phyloP scores from a whole-genome alignment of 495 filamentous ascomycete species.

The Xylaria longipes region DNA sequence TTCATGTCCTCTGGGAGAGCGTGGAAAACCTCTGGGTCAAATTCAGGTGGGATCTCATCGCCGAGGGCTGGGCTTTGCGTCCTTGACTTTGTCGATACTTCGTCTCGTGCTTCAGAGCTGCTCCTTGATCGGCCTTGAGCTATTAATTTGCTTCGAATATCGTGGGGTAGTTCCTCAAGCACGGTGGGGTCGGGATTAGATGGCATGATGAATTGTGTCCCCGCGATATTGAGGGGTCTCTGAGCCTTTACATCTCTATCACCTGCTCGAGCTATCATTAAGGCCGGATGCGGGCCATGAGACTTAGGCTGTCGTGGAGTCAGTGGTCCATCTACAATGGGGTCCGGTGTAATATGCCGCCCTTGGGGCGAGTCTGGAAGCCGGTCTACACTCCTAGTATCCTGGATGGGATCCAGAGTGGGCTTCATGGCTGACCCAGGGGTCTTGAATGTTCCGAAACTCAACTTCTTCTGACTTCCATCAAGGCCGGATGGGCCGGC shows the following conservation, averaged over 20 bases:
- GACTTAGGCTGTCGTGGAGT: constrained; percentile 71
- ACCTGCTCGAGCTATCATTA: constrained; percentile 58
- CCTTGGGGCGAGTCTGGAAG: constrained; percentile 52
- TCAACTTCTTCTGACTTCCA: constrained; percentile 69
- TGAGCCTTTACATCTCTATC: constrained; percentile 63
- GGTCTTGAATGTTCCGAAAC: constrained; percentile 34
- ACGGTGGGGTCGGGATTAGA: constrained; percentile 77
- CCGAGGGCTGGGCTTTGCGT: constrained; percentile 49
- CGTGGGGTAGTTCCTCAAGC: constrained; percentile 75
- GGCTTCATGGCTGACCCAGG: constrained; percentile 39
- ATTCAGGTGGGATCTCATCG: constrained; percentile 53
- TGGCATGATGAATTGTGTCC: constrained; percentile 89
- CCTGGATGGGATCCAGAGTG: constrained; percentile 35
- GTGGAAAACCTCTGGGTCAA: constrained; percentile 76
- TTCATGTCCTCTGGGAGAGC: constrained; percentile 84
- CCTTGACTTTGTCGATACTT: constrained; percentile 35
- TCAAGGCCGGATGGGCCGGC: constrained; percentile 47
- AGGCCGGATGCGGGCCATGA: constrained; percentile 54
- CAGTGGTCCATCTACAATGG: constrained; percentile 52
- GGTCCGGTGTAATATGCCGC: constrained; percentile 48
- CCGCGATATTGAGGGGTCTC: constrained; percentile 75
- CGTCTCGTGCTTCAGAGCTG: constrained; percentile 31
- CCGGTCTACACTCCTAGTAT: constrained; percentile 21
- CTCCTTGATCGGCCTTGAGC: constrained; percentile 43
- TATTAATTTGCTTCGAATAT: constrained; percentile 78